Evolutionary conservation across 2,329 filamentous ascomycete species (phyloP), one percentile per base, ranked within the genome.

Genomic region (Epicoccum sorghinum): DNA sequence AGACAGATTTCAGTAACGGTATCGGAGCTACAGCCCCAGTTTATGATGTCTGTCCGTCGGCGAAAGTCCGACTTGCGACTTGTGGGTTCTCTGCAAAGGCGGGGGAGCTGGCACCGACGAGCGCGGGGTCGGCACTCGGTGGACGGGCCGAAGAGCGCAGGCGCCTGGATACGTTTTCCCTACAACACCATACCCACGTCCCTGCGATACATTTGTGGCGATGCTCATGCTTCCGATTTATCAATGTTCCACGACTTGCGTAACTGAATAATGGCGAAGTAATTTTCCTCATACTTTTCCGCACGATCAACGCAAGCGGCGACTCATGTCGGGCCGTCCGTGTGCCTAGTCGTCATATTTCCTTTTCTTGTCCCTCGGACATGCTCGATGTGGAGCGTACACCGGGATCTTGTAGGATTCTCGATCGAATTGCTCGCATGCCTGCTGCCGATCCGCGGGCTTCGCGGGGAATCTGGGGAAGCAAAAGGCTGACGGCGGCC

Each of bases 31-130:
- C 43, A 40, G 33, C 22, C 23, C 4, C 40, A 29, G 29, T 41
- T 56, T 51, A 56, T 52, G 47, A 47, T 33, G 29, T 56, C 47
- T 47, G 27, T 32, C 27, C 23, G 23, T 47, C 53, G 53, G 53
- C 53, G 53, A 44, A 35, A 56, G 50, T 32, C 53, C 53, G 53
- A 56, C 38, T 55, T 51, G 47, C 32, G 41, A 43, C 12, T 29
- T 22, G 40, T 44, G 40, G 23, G 23, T 35, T 47, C 6, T 10
- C 6, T n/a, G 33, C 10, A 48, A 55, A 49, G 52, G 41, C 41
- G 52, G 52, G 52, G 52, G 37, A 27, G 41, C 4, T 5, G 13
- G 36, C 24, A 45, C 52, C 46, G 46, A 49, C 24, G 38, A 47
- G 37, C 50, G 52, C 46, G 52, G 52, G 52, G 46, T 55, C 45